A percentile compares a stretch with the other conserved stretches of the same genome.
These are phyloP conservation scores for Cercophora scortea DNA, from an alignment of 495 filamentous ascomycete genomes.

Conservation along the genomic window DNA sequence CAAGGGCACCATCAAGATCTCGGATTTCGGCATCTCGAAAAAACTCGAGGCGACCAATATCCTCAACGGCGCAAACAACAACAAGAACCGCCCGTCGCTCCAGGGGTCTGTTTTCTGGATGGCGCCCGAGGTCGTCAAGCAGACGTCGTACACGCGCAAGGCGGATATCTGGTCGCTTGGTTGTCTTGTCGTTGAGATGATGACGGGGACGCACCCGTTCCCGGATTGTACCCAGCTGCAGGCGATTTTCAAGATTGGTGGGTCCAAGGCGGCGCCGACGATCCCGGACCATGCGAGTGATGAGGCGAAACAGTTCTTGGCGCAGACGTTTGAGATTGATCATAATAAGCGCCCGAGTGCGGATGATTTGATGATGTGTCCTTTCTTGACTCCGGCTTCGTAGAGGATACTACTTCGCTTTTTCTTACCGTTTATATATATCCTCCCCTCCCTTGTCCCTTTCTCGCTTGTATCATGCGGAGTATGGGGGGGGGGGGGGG, in stretches of 20 bases:
- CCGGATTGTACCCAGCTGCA: constrained; percentile 95
- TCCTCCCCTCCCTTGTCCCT: too few relatives aligned
- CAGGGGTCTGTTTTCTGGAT: constrained; percentile 99
- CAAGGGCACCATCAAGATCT: constrained; percentile 98
- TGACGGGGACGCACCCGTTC: constrained; percentile 93
- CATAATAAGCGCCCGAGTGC: constrained; percentile 86
- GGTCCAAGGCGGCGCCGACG: constrained; percentile 76
- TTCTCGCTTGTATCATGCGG: too few relatives aligned
- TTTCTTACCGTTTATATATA: neutral
- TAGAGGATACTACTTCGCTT: neutral
- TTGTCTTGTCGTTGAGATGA: constrained; percentile 98
- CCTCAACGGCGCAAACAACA: constrained; percentile 52
- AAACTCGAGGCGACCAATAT: constrained; percentile 42
- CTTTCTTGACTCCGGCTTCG: constrained; percentile 59
- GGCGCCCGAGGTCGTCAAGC: constrained; percentile 96
- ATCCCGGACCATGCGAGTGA: constrained; percentile 78
- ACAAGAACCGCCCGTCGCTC: constrained; percentile 80
- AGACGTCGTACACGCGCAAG: constrained; percentile 96
- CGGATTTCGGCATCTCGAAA: constrained; percentile 98
- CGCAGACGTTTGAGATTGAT: constrained; percentile 89
- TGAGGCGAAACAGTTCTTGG: constrained; percentile 80
- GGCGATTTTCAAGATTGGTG: constrained; percentile 97
- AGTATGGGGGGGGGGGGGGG: too few relatives aligned
- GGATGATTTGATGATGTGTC: constrained; percentile 75
- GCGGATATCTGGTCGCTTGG: constrained; percentile 99